A percentile compares a stretch with the other conserved stretches of the same genome.
phyloP scores from a whole-genome alignment of 805 yeast genomes.

The Saccharomycopsis selenospora region DNA sequence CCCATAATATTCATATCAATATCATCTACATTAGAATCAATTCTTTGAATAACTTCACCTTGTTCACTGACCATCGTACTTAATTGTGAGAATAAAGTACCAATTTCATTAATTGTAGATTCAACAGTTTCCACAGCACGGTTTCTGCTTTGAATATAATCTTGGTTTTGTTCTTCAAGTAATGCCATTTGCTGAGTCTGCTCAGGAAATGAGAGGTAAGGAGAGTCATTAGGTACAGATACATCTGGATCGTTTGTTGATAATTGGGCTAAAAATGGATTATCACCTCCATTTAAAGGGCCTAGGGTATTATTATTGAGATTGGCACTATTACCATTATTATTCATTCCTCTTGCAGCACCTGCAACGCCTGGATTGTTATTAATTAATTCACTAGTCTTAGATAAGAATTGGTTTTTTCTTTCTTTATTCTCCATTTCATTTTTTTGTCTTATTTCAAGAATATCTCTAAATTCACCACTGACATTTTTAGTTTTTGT shows the following conservation, averaged over 20 bases:
- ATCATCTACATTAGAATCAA: slow-evolving; percentile 92
- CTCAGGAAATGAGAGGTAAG: slow-evolving; percentile 63
- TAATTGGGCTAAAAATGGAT: slow-evolving; percentile 30
- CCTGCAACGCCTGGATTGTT: slow-evolving; percentile 5
- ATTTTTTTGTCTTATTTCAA: slow-evolving; percentile 77
- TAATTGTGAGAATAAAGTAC: slow-evolving; percentile 85
- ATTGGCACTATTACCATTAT: slow-evolving; percentile 12
- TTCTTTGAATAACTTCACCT: slow-evolving; percentile 91
- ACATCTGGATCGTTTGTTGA: slow-evolving; percentile 23
- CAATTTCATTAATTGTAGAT: slow-evolving; percentile 94
- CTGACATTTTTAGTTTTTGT: slow-evolving; percentile 88
- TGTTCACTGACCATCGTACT: slow-evolving; percentile 98
- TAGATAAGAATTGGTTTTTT: slow-evolving; percentile 73
- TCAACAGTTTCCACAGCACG: slow-evolving; percentile 94
- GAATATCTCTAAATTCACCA: slow-evolving; percentile 84
- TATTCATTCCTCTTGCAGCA: not conserved
- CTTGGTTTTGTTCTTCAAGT: slow-evolving; percentile 71
- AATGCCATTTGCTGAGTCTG: slow-evolving; percentile 78
- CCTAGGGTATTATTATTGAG: slow-evolving; percentile 14
- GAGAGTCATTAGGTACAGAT: slow-evolving; percentile 34
- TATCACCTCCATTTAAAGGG: slow-evolving; percentile 24
- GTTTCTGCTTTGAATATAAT: slow-evolving; percentile 75
- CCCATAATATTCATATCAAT: slow-evolving; percentile 83
- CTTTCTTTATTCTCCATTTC: slow-evolving; percentile 75
- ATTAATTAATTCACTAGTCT: slow-evolving; percentile 22